phyloP scores from a whole-genome alignment of 352 stramenopile genomes.

The Phytophthora idaei region DNA sequence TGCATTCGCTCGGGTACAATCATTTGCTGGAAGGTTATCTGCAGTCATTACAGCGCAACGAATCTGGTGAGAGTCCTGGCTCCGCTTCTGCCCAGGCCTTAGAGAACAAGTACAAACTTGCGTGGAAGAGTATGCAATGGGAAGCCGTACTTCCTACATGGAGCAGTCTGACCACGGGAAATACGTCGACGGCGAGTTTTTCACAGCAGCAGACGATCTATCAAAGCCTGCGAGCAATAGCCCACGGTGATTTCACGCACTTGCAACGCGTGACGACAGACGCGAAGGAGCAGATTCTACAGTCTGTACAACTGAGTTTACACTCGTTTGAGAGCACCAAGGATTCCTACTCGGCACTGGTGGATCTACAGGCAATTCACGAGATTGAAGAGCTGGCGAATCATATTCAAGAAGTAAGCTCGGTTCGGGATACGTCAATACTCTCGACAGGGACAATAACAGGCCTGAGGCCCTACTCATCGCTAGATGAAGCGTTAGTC shows the following conservation, averaged over 20 bases:
- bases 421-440: background rate
- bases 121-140: slow-evolving; percentile 86
- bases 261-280: slow-evolving; percentile 39
- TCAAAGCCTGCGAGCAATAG: slow-evolving; percentile 60
- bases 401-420: slow-evolving; percentile 13
- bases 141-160: slow-evolving; percentile 39
- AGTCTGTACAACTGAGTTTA: slow-evolving; percentile 61
- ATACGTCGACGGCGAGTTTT: slow-evolving; percentile 28
- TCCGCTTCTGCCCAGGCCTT: slow-evolving; percentile 25
- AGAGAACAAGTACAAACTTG: slow-evolving; percentile 77
- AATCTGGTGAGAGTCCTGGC: background rate
- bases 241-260: slow-evolving; percentile 51
- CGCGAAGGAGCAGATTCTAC: slow-evolving; percentile 60
- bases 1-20: slow-evolving; percentile 78
- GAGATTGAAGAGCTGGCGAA: slow-evolving; percentile 62
- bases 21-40: slow-evolving; percentile 70
- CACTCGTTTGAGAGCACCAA: slow-evolving; percentile 72
- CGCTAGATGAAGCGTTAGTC: slow-evolving; percentile 3
- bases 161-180: slow-evolving; percentile 8
- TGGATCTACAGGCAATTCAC: slow-evolving; percentile 62
- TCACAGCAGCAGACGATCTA: slow-evolving; percentile 64
- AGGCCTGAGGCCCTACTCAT: slow-evolving; percentile 22
- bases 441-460: slow-evolving; percentile 3
- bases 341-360: slow-evolving; percentile 59
- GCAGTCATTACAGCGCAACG: slow-evolving; percentile 32